Evolutionary conservation across 2,329 filamentous ascomycete species (phyloP), one percentile per base, ranked within the genome.

Genomic region (Claviceps maximensis): DNA sequence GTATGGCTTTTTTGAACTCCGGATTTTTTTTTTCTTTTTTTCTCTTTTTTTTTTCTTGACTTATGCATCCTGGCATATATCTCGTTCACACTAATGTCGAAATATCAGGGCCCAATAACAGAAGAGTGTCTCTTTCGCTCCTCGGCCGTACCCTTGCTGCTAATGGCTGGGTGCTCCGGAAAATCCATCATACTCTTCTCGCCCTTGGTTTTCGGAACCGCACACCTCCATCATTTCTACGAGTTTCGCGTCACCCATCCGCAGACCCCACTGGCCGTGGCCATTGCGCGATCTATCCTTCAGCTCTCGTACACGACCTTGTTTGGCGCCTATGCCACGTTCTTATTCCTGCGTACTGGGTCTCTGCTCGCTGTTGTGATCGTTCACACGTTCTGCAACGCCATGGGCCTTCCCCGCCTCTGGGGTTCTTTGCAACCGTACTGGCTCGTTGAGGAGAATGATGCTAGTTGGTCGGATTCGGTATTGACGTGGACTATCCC

Each of bases 111-210:
- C 38, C 90, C 93, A 0, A 72, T 93, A 52, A 95, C 89, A 12
- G 93, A 98, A 71, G 93, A 98, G 69, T 74, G 95, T 55, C 85
- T 96, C 61, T 98, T 96, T 75, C 87, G 93, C 63, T 89, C 88
- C 3, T 82, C 89, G 59, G 83, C 90, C 51, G 78, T 96, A 41
- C 87, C 91, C 2, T 76, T 96, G 12, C 84, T 96, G 63, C 72
- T 96, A 31, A 73, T 89, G 49, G 83, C 89, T 21, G 77, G 77
- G 46, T 72, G 81, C 50, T 74, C 76, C 45, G 62, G 74, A 29
- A 58, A 63, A 2, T 72, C 72, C 42, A 89, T 87, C 58, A 79
- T 95, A 62, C 89, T 95, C 69, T 71, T 88, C 12, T 87, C 88
- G 1, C 91, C 91, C 7, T 72, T 96, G 12, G 84, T 95, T 66